Percentiles rank a stretch among this genome's conserved stretches.
phyloP scores from a whole-genome alignment of 2,329 filamentous ascomycete genomes.

The Huntiella savannae region DNA sequence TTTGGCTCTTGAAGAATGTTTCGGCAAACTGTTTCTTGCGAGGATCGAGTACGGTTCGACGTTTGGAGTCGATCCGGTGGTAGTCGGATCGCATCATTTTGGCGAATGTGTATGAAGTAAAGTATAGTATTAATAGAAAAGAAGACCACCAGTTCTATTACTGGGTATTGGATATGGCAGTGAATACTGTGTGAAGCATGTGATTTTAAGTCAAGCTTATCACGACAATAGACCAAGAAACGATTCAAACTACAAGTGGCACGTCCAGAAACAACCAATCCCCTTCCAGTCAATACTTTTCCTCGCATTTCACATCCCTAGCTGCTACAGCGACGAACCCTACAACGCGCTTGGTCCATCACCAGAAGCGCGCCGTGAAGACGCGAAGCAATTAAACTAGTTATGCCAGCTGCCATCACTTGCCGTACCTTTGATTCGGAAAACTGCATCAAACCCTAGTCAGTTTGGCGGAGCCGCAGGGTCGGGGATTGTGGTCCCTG shows the following conservation, averaged over 20 bases:
- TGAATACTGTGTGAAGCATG: neutral
- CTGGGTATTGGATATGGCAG: neutral
- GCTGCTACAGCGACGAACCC: neutral
- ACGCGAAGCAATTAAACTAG: too few relatives aligned
- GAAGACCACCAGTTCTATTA: neutral
- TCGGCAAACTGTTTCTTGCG: conserved; percentile 76
- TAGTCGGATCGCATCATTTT: conserved; percentile 32
- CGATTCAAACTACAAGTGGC: neutral
- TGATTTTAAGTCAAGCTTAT: neutral
- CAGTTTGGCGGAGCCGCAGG: too few relatives aligned
- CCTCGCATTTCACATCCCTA: conserved; percentile 1
- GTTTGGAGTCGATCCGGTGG: conserved; percentile 45
- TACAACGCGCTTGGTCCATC: neutral
- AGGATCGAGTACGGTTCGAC: conserved; percentile 56
- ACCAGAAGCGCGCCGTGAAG: too few relatives aligned
- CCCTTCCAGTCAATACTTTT: conserved; percentile 1
- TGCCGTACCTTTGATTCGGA: too few relatives aligned
- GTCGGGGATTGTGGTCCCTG: too few relatives aligned
- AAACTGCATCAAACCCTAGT: too few relatives aligned
- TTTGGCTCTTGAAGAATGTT: conserved; percentile 53
- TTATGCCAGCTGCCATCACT: too few relatives aligned
- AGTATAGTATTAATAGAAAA: neutral
- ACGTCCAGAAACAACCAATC: neutral
- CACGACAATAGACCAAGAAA: neutral
- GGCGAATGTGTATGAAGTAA: conserved; percentile 2